A percentile compares a stretch with the other conserved stretches of the same genome.
phyloP scores from a whole-genome alignment of 2,329 filamentous ascomycete species.

The Pseudopyricularia cyperi region DNA sequence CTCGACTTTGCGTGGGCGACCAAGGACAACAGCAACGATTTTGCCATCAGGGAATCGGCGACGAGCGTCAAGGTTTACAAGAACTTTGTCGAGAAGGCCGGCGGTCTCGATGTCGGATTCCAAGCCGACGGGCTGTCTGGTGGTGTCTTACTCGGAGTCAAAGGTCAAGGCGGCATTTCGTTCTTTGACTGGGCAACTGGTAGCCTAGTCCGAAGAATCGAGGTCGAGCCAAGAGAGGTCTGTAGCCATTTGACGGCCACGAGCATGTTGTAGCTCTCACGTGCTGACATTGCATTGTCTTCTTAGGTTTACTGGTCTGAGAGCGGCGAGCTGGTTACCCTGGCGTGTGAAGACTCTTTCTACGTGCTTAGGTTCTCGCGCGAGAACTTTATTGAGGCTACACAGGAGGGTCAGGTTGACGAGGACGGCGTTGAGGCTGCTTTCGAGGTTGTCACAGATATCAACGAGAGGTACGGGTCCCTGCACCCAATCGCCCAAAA shows the following conservation, averaged over 20 bases:
- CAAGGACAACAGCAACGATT: slow-evolving; percentile 97
- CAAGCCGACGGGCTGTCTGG: slow-evolving; percentile 84
- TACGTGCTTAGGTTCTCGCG: slow-evolving; percentile 88
- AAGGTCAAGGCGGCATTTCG: slow-evolving; percentile 85
- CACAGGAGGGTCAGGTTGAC: slow-evolving; percentile 72
- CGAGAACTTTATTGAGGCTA: slow-evolving; percentile 73
- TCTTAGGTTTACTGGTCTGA: slow-evolving; percentile 83
- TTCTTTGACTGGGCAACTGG: slow-evolving; percentile 96
- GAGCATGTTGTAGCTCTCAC: not conserved
- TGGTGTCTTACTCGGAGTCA: slow-evolving; percentile 83
- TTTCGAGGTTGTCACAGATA: slow-evolving; percentile 92
- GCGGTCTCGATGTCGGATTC: slow-evolving; percentile 87
- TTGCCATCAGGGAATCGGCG: slow-evolving; percentile 86
- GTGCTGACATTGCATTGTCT: slow-evolving; percentile 17
- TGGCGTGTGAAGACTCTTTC: slow-evolving; percentile 90
- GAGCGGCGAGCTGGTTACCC: slow-evolving; percentile 79
- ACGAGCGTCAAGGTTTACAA: slow-evolving; percentile 96
- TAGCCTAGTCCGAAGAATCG: slow-evolving; percentile 79
- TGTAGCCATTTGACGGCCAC: not conserved
- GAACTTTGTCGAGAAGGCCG: slow-evolving; percentile 87
- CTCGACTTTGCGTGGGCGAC: slow-evolving; percentile 95
- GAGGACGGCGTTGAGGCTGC: slow-evolving; percentile 88
- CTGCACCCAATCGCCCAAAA: fast-evolving
- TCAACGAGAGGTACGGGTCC: slow-evolving; percentile 62
- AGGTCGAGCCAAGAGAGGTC: slow-evolving; percentile 50